Percentiles rank a stretch among this genome's conserved stretches.
Evolutionary conservation across 2,329 filamentous ascomycete species (phyloP).

Genomic region (Aureobasidium lini): DNA sequence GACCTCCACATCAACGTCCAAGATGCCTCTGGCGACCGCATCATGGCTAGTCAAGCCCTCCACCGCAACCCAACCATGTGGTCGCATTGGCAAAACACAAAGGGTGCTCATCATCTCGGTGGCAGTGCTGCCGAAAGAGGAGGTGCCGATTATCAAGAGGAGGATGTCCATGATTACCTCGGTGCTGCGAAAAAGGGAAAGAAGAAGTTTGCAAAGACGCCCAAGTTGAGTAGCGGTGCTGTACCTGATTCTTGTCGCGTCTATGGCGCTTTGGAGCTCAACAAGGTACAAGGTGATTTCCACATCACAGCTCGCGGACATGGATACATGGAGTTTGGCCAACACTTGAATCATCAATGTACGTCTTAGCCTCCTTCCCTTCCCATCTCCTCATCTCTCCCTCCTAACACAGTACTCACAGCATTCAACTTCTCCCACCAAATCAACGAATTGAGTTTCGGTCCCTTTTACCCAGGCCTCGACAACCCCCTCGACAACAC

Average conservation of each 20-base stretch:
- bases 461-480: constrained; percentile 90
- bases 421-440: constrained; percentile 98
- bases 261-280: constrained; percentile 82
- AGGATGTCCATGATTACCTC: constrained; percentile 88
- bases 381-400: neutral
- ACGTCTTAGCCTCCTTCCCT: constrained; percentile 31
- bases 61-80: constrained; percentile 72
- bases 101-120: constrained; percentile 48
- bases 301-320: constrained; percentile 94
- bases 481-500: constrained; percentile 92
- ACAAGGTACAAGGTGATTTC: constrained; percentile 97
- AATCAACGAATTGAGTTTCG: constrained; percentile 92
- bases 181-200: constrained; percentile 59
- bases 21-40: constrained; percentile 86
- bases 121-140: constrained; percentile 51
- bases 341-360: constrained; percentile 77
- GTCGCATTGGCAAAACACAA: constrained; percentile 71
- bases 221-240: constrained; percentile 46
- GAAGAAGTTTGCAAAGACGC: constrained; percentile 66
- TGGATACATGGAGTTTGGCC: constrained; percentile 76
- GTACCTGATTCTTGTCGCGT: constrained; percentile 72
- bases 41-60: constrained; percentile 70
- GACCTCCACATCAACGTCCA: constrained; percentile 96
- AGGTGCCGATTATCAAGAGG: constrained; percentile 54
- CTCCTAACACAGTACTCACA: constrained; percentile 31